Base-by-base conservation (phyloP, 2,329 filamentous ascomycete species). In the Shiraia sp. region DNA sequence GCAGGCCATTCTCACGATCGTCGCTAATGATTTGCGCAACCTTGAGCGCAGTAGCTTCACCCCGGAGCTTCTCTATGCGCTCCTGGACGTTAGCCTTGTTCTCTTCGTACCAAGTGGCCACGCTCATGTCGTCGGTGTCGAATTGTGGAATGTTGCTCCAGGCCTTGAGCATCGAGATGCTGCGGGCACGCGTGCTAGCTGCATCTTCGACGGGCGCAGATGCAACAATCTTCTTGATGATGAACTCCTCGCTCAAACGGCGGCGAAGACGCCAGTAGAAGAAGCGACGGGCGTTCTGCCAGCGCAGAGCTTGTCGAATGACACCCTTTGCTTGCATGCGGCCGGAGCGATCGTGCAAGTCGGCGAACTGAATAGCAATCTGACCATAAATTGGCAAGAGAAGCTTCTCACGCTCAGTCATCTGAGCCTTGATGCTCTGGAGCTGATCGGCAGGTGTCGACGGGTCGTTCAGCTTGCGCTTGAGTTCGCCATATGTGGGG, bases 201-300 rank as follows among this genome's bases (percentile, higher is more conserved):
- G 29, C 27, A 19, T 42, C 39, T 10, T 42, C 39, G 49, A 50
- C 63, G 57, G 49, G 65, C 55, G 73, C 69, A 6, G 72, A 66
- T 27, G 66, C 56, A 2, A 73, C 77, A 81, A 99, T 89, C 74
- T 90, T 90, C 76, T 91, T 93, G 70, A 99, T 80, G 60, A 99
- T 90, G 72, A 95, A 89, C 76, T 99, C 93, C 76, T 99, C 93
- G 73, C 95, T 97, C 68, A 99, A 80, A 75, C 93, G 85, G 69
- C 93, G 88, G 72, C 95, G 91, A 50, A 96, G 86, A 73, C 93
- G 92, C 93, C 95, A 99, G 87, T 97, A 99, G 80, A 99, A 97
- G 88, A 93, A 97, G 66, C 92, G 87, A 54, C 93, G 86, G 8
- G 92, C 86, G 60, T 96, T 87, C 69, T 82, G 79, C 93, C 92